Conservation (phyloP, 2,329 filamentous ascomycete species). For the Neocatenulostroma microsporum region DNA sequence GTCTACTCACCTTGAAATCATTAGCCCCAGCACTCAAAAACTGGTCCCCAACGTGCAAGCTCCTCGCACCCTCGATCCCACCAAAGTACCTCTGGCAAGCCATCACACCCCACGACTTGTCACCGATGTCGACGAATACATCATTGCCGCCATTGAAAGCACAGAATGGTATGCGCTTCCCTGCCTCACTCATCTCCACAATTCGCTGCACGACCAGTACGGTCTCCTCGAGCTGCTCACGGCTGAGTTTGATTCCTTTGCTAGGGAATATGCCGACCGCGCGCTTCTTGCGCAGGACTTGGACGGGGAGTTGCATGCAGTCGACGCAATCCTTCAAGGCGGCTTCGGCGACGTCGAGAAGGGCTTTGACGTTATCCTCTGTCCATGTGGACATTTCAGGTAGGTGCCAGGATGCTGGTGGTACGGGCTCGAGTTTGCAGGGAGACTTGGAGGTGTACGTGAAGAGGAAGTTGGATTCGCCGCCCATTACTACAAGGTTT, state of each 20-base stretch:
- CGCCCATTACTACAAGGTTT: conserved; percentile 85
- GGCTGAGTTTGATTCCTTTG: conserved; percentile 45
- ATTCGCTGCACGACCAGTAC: conserved; percentile 91
- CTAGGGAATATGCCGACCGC: conserved; percentile 45
- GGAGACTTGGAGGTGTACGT: conserved; percentile 59
- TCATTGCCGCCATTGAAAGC: conserved; percentile 98
- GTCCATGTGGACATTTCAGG: conserved; percentile 71
- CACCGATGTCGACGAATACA: conserved; percentile 96
- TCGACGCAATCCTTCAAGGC: conserved; percentile 74
- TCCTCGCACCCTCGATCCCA: conserved; percentile 64
- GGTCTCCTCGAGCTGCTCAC: conserved; percentile 90
- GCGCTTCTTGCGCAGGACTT: conserved; percentile 78
- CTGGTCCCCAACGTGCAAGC: conserved; percentile 90
- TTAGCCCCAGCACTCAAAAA: conserved; percentile 93
- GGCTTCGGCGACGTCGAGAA: conserved; percentile 84
- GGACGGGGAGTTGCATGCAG: conserved; percentile 70
- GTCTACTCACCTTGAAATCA: conserved; percentile 76
- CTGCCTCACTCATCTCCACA: conserved; percentile 69
- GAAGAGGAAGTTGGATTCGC: conserved; percentile 94
- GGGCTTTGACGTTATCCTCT: conserved; percentile 63
- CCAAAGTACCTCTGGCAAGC: conserved; percentile 90
- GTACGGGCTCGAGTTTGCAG: conserved; percentile 59
- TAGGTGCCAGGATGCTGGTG: conserved; percentile 62
- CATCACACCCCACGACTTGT: conserved; percentile 92
- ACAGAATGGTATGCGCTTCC: conserved; percentile 72